Conservation (phyloP, 2,329 filamentous ascomycete genomes). For the Neospermospora avenae region DNA sequence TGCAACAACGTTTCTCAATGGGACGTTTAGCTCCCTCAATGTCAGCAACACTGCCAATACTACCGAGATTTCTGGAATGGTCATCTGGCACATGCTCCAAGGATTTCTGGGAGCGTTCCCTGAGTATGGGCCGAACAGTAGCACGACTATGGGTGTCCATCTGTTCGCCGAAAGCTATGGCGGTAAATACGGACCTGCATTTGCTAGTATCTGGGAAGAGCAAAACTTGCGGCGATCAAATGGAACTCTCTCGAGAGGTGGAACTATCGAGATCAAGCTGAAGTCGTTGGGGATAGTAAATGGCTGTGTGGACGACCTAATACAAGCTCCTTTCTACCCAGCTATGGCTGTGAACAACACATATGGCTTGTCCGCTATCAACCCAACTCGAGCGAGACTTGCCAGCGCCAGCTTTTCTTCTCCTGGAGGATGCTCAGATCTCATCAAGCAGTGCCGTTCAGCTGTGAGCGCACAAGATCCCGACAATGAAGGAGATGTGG, state of each 20-base stretch:
- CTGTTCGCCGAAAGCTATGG: conserved; percentile 69
- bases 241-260: conserved; percentile 46
- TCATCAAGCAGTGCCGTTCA: conserved; percentile 50
- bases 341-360: conserved; percentile 61
- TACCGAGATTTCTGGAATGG: conserved; percentile 50
- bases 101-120: conserved; percentile 57
- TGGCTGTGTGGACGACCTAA: conserved; percentile 63
- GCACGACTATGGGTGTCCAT: conserved; percentile 53
- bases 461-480: conserved; percentile 41
- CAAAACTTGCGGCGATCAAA: conserved; percentile 58
- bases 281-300: conserved; percentile 67
- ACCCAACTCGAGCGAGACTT: conserved; percentile 47
- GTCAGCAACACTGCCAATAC: conserved; percentile 43
- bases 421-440: conserved; percentile 50
- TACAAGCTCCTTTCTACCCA: conserved; percentile 57
- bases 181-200: conserved; percentile 66
- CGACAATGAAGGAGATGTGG: conserved; percentile 39
- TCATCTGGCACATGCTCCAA: conserved; percentile 58
- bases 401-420: conserved; percentile 45
- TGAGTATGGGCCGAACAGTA: conserved; percentile 53
- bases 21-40: conserved; percentile 60
- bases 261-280: conserved; percentile 57
- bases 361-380: conserved; percentile 59
- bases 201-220: conserved; percentile 55
- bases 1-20: conserved; percentile 49